Evolutionary conservation across 768 basidiomycete genomes (phyloP), one percentile per base, ranked within the genome.

Genomic region (Sporobolomyces pararoseus): DNA sequence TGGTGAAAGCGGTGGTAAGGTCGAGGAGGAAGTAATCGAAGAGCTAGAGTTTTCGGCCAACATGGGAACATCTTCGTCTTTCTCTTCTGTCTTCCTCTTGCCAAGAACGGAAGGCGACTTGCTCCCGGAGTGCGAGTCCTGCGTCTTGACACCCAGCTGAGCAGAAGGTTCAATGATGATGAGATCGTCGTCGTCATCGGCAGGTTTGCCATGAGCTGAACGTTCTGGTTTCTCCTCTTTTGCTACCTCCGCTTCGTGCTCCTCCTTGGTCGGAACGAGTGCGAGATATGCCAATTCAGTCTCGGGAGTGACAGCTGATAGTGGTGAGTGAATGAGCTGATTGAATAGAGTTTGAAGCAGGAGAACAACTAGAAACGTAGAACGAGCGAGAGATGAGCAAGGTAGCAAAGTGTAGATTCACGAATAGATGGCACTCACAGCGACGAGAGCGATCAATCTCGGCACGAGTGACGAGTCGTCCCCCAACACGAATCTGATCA

Each of bases 281-380:
- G 92, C 93, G 27, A 95, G 85, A 77, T 96, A 92, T 10, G 92
- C 92, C 25, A 96, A 83, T 75, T 95, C 90, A 52, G 90, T 81
- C 4, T 87, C 87, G 0, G 92, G 92, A 0, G 90, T 91, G 23
- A 96, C 86, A 19, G 91, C 84, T 7, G 86, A 80, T 3, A 81
- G 79, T 52, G 86, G 84, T 64, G 84, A 83, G 71, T 84, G 85
- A 74, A 91, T 88, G 44, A 96, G 83, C 61, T 88, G 82, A 78
- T 83, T 84, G 81, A 93, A 96, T 4, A 96, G 83, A 19, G 85
- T 84, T 12, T 88, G 88, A 17, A 96, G 84, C 63, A 89, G 89
- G 65, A 82, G 82, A 71, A 93, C 87, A 79, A 96, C 92, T 95
- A 75, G 21, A 47, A 14, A n/a, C n/a, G n/a, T n/a, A n/a, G n/a